Evolutionary conservation across 257 asterid genomes (phyloP), one percentile per base, ranked within the genome.

Genomic region (Rehmannia glutinosa): DNA sequence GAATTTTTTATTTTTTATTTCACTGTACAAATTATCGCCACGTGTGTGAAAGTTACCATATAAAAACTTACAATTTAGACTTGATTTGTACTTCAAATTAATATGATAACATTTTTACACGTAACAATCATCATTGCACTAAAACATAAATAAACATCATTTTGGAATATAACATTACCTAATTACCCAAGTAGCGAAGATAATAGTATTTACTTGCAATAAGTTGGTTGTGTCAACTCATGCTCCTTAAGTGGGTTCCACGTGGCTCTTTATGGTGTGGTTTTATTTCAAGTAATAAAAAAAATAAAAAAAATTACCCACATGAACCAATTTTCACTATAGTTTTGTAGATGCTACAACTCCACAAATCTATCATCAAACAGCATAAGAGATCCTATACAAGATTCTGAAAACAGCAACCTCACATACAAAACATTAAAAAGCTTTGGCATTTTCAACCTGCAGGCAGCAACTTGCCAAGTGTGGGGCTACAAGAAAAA

Each of bases 331-430:
- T 24, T 36, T 36, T 38, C 20, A 17, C 41, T 8, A 8, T n/a
- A 30, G 3, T 2, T 30, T 2, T 30, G 6, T 30, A 30, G 3
- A 30, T 30, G n/a, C n/a, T n/a, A n/a, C 33, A 55, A 17, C 69
- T 56, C 72, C 58, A 58, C 50, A 39, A 54, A 50, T 50, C 41
- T 3, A 20, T 36, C 3, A 32, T 11, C 11, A 6, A 64, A 19
- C n/a, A 43, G 20, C 3, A 15, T 10, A 39, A 33, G 19, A 72
- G 75, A 77, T 77, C 82, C 75, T 68, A 68, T 12, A 15, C 52
- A 63, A 72, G 75, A 68, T 77, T 56, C 69, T 72, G 52, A 25
- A 56, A 73, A 77, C 64, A 72, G 64, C 66, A 68, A 68, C 71
- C 68, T 59, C 76, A 55, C 72, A 24, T 51, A 55, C 69, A 56